Evolutionary conservation across 805 yeast species (phyloP).

Genomic region (Priceomyces haplophilus): DNA sequence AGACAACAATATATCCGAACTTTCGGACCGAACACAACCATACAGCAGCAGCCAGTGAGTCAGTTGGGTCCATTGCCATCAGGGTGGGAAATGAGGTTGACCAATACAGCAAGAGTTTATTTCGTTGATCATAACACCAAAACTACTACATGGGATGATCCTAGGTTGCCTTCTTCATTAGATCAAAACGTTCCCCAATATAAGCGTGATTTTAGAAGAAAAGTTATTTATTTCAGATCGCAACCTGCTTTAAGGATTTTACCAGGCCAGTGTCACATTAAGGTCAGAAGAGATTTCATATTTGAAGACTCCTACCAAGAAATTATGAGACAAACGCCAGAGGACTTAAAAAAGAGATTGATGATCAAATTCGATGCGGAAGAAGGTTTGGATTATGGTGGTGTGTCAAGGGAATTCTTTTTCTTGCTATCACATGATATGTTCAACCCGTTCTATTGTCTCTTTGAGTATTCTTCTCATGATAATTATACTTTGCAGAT

Average conservation of each 20-base stretch:
- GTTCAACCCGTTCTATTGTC: constrained; percentile 97
- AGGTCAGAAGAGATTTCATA: constrained; percentile 93
- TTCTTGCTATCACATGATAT: constrained; percentile 94
- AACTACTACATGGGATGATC: constrained; percentile 99
- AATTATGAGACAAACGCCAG: constrained; percentile 98
- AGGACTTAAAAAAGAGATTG: constrained; percentile 92
- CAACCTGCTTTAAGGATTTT: constrained; percentile 96
- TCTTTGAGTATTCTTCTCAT: constrained; percentile 95
- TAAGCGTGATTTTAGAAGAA: constrained; percentile 97
- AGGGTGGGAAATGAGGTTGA: constrained; percentile 99
- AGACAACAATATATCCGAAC: constrained; percentile 97
- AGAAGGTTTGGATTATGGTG: constrained; percentile 99
- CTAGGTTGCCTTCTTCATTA: constrained; percentile 92
- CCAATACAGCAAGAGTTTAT: constrained; percentile 97
- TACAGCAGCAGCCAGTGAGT: constrained; percentile 96
- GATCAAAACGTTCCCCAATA: constrained; percentile 99
- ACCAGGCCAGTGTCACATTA: constrained; percentile 98
- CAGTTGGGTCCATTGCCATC: constrained; percentile 97
- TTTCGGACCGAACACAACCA: constrained; percentile 85
- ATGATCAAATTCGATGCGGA: constrained; percentile 99
- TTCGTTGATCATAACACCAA: constrained; percentile 99
- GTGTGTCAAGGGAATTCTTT: constrained; percentile 97
- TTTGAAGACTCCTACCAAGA: constrained; percentile 98
- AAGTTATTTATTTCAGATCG: constrained; percentile 94
- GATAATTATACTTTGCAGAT: constrained; percentile 97